Evolutionary conservation across 257 asterid genomes (phyloP), one percentile per base, ranked within the genome.

Genomic region (Solanum rostratum): DNA sequence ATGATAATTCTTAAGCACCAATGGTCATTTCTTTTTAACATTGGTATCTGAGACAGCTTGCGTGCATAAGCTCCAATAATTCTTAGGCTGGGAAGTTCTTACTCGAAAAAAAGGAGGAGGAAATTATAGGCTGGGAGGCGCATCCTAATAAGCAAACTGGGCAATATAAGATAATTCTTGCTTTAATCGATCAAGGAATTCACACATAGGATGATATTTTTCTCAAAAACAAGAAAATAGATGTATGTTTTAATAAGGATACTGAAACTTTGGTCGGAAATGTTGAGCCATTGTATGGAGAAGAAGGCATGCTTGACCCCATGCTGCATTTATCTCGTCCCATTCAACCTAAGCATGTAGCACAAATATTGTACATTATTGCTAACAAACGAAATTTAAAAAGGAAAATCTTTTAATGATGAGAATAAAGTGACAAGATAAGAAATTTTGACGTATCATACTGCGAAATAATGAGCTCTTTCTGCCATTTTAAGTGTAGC

Each of bases 301-400:
- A 68, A 97, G 98, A 87, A 97, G 98, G 88, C 99, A 97, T 57
- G 98, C 97, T 90, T 97, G 99, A 65, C 99, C 99, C 98, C 99
- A 95, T 55, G 99, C 98, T 84, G 99, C 99, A 92, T 97, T 95
- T 90, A 97, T 95, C 95, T 97, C 98, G 85, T 97, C 99, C 99
- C 99, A 97, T 89, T 97, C 99, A 86, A 97, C 99, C 99, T 97
- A 84, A 79, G 57, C 83, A 84, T 68, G 84, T 52, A 27, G 27
- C 45, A 76, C 15, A 27, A 49, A 27, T 49, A 50, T 50, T 49
- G 10, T 46, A 46, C 16, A 49, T 16, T 53, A 80, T 0, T 41
- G 57, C 68, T 54, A 80, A 20, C 49, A 65, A 82, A 68, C 4
- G 10, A 27, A 24, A 0, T 45, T 39, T 18, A 41, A 80, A 83